Evolutionary conservation across 768 basidiomycete genomes (phyloP).

Genomic region (Suillus ampliporus): DNA sequence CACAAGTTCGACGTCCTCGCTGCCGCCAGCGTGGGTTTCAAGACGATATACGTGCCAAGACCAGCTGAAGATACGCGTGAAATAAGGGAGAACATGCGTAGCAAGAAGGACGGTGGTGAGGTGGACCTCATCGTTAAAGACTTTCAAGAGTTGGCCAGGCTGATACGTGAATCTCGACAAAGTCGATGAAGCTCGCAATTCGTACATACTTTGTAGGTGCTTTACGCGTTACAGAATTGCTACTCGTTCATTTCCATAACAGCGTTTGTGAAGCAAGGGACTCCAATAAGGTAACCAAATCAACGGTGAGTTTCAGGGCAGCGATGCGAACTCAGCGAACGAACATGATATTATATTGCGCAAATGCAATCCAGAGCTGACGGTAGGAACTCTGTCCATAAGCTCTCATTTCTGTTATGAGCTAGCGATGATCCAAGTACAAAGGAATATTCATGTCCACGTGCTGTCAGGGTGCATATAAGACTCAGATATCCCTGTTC

Average conservation of each 20-base stretch:
- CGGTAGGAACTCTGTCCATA: background rate
- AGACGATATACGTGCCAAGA: slow-evolving; percentile 63
- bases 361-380: background rate
- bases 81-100: slow-evolving; percentile 38
- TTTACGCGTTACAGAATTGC: background rate
- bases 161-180: slow-evolving; percentile 23
- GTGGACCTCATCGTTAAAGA: slow-evolving; percentile 62
- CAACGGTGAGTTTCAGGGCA: background rate
- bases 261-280: background rate
- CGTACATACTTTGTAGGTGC: background rate
- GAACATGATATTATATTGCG: background rate
- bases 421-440: too few species aligned
- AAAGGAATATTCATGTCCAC: too few species aligned
- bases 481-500: too few species aligned
- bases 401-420: too few species aligned
- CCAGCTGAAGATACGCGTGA: slow-evolving; percentile 47
- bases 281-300: background rate
- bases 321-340: background rate
- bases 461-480: too few species aligned
- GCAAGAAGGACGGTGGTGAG: slow-evolving; percentile 58
- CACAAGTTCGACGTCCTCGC: slow-evolving; percentile 63
- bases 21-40: slow-evolving; percentile 57
- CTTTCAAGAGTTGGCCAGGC: slow-evolving; percentile 52
- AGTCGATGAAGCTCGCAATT: background rate
- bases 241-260: background rate